Evolutionary conservation across 305 asterid genomes (phyloP).

Genomic region (Fraxinus sp.): DNA sequence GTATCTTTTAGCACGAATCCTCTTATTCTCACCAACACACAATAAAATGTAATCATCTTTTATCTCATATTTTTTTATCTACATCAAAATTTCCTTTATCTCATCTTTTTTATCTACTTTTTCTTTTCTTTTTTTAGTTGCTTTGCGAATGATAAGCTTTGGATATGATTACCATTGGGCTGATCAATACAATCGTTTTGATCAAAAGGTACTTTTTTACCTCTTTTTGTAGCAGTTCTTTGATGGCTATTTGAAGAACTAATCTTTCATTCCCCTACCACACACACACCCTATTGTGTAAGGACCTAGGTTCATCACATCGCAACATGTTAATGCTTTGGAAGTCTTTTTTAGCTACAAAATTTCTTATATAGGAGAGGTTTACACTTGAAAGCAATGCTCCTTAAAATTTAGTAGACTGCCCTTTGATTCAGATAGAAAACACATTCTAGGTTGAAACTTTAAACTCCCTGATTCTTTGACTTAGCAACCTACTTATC

Average conservation of each 20-base stretch:
- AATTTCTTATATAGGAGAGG: conserved; percentile 7
- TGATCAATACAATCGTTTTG: conserved; percentile 51
- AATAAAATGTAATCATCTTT: not conserved
- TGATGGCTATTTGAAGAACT: conserved; percentile 1
- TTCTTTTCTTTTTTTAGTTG: conserved; percentile 54
- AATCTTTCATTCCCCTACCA: not conserved
- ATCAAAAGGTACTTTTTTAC: conserved; percentile 60
- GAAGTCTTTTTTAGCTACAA: conserved; percentile 7
- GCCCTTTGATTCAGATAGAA: conserved; percentile 1
- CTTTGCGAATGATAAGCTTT: conserved; percentile 95
- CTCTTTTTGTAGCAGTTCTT: conserved; percentile 18
- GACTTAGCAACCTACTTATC: not conserved
- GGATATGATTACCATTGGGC: conserved; percentile 96
- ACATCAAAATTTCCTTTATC: not conserved
- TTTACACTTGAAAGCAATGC: not conserved
- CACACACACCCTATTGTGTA: conserved; percentile 3
- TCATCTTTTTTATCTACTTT: not conserved
- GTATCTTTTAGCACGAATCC: conserved; percentile 7
- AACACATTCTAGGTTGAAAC: not conserved
- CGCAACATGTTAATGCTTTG: conserved; percentile 10
- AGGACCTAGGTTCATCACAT: conserved; percentile 13
- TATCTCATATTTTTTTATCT: not conserved
- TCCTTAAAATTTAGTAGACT: not conserved
- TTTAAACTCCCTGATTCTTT: not conserved
- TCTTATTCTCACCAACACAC: conserved; percentile 11